A percentile compares a stretch with the other conserved stretches of the same genome.
Evolutionary conservation across 495 filamentous ascomycete species (phyloP).

Genomic region (Penicillium ucsense): DNA sequence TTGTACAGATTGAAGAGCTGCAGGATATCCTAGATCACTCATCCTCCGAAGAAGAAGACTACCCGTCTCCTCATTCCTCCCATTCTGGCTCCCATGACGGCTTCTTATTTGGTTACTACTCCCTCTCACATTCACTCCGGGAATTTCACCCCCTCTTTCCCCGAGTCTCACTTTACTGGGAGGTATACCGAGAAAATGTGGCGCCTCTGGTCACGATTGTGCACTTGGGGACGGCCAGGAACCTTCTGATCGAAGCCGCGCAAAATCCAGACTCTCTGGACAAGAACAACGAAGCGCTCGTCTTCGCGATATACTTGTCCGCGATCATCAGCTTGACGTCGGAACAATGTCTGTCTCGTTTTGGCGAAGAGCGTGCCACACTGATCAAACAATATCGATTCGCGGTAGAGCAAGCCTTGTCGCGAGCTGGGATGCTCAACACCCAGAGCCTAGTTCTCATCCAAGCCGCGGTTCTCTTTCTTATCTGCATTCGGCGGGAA

Average conservation of each 20-base stretch:
- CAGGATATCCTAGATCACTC: conserved; percentile 58
- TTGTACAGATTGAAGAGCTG: conserved; percentile 56
- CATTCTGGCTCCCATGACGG: conserved; percentile 51
- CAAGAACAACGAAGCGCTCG: conserved; percentile 55
- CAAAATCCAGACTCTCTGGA: conserved; percentile 46
- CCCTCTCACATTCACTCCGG: conserved; percentile 39
- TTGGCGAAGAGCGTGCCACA: conserved; percentile 29
- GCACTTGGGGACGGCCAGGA: conserved; percentile 50
- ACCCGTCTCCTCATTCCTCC: conserved; percentile 46
- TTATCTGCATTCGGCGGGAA: conserved; percentile 52
- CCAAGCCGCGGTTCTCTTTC: conserved; percentile 70
- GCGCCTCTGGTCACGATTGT: conserved; percentile 62
- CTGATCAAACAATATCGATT: conserved; percentile 64
- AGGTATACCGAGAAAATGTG: conserved; percentile 59
- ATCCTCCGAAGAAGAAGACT: conserved; percentile 55
- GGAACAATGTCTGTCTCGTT: conserved; percentile 23
- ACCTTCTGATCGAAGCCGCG: conserved; percentile 33
- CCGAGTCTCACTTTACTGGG: conserved; percentile 59
- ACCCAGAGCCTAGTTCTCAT: conserved; percentile 65
- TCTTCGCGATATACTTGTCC: conserved; percentile 73
- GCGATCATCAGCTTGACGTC: conserved; percentile 57
- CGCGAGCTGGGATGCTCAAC: conserved; percentile 63
- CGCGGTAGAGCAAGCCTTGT: conserved; percentile 67
- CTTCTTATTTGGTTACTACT: conserved; percentile 62
- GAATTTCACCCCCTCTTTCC: conserved; percentile 45